These are phyloP conservation scores for Pythium aristosporum DNA, from an alignment of 352 stramenopile genomes.

Conservation along the genomic window DNA sequence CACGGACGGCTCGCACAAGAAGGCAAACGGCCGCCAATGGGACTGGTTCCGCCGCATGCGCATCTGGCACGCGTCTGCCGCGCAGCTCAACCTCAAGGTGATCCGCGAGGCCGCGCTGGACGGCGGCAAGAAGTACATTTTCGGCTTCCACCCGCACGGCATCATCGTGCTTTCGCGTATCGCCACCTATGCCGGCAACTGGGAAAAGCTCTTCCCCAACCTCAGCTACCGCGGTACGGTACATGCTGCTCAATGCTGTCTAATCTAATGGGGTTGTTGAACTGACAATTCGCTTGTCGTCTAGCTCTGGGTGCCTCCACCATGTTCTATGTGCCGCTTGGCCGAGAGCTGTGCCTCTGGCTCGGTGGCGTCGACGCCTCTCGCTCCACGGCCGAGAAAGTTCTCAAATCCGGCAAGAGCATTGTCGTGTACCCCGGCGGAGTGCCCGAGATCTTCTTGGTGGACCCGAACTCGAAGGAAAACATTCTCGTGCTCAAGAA, in stretches of 20 bases:
- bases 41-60: slow-evolving; percentile 39
- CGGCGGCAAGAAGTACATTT: slow-evolving; percentile 68
- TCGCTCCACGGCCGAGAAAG: slow-evolving; percentile 68
- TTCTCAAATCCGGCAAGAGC: slow-evolving; percentile 63
- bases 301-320: slow-evolving; percentile 58
- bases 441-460: slow-evolving; percentile 77
- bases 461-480: slow-evolving; percentile 68
- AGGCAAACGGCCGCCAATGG: slow-evolving; percentile 51
- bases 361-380: slow-evolving; percentile 75
- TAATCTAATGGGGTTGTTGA: neutral
- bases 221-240: slow-evolving; percentile 48
- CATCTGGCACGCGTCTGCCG: slow-evolving; percentile 51
- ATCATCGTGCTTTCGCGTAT: slow-evolving; percentile 76
- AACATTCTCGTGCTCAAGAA: slow-evolving; percentile 77
- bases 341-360: slow-evolving; percentile 64
- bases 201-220: slow-evolving; percentile 68
- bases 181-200: slow-evolving; percentile 61
- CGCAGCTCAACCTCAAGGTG: slow-evolving; percentile 56
- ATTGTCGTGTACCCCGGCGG: slow-evolving; percentile 76
- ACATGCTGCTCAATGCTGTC: neutral
- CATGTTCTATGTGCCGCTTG: slow-evolving; percentile 70
- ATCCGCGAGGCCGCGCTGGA: slow-evolving; percentile 67
- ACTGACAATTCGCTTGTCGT: neutral
- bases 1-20: slow-evolving; percentile 53
- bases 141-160: slow-evolving; percentile 72